Evolutionary conservation across 2,329 filamentous ascomycete genomes (phyloP).

Genomic region (Apiospora aurea): DNA sequence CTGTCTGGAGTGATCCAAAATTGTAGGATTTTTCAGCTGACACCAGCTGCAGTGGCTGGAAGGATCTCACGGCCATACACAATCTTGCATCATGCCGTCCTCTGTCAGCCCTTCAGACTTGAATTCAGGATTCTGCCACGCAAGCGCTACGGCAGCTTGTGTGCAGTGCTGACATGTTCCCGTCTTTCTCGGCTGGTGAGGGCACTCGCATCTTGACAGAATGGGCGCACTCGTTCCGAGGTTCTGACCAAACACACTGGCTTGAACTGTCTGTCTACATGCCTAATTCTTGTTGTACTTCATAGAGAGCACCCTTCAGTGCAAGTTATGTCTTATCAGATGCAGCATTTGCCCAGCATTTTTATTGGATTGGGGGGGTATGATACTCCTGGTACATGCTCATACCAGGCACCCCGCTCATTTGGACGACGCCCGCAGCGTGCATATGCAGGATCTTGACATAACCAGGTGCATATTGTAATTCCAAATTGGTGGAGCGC

Average conservation of each 20-base stretch:
- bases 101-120: background rate
- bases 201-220: background rate
- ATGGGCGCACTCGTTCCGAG: background rate
- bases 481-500: background rate
- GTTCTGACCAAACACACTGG: background rate
- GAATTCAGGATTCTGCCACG: background rate
- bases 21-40: background rate
- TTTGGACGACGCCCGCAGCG: background rate
- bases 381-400: background rate
- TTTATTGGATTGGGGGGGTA: background rate
- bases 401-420: background rate
- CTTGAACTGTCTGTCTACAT: background rate
- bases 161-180: background rate
- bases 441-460: conserved; percentile 4
- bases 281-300: background rate
- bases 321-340: background rate
- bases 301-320: background rate
- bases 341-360: background rate
- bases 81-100: background rate
- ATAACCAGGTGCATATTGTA: background rate
- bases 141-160: background rate
- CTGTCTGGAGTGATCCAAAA: too few species aligned
- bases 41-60: background rate
- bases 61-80: background rate
- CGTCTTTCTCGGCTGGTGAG: background rate